Conservation (phyloP, 2,329 filamentous ascomycete genomes). For the Pseudogymnoascus sp. region DNA sequence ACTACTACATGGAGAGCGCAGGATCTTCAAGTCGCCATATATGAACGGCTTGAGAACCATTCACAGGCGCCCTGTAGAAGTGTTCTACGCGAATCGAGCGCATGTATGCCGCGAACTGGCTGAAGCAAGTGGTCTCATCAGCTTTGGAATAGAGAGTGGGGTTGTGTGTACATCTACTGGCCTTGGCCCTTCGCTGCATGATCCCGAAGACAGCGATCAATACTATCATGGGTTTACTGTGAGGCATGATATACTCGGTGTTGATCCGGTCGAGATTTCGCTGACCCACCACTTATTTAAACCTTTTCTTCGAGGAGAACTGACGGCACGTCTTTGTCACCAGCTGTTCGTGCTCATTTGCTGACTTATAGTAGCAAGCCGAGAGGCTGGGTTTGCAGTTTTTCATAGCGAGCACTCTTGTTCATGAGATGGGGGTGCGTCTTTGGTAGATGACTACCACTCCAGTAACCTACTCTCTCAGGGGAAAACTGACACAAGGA, state of each 20-base stretch:
- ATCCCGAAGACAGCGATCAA: not conserved
- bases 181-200: not conserved
- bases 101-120: not conserved
- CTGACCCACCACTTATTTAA: not conserved
- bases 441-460: not conserved
- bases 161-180: not conserved
- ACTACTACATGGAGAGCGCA: not conserved
- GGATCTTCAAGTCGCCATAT: not conserved
- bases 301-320: not conserved
- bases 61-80: not conserved
- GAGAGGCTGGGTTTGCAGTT: not conserved
- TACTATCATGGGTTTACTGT: not conserved
- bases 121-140: not conserved
- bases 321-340: not conserved
- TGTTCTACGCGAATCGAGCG: not conserved
- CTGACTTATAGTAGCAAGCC: not conserved
- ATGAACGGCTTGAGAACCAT: not conserved
- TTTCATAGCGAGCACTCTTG: not conserved
- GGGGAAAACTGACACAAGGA: not conserved
- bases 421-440: not conserved
- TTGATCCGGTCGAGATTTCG: not conserved
- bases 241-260: not conserved
- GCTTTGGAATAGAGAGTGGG: conserved; percentile 4
- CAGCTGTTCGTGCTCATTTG: not conserved
- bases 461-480: not conserved